Evolutionary conservation across 371 early-diverging fungal species (phyloP).

Genomic region (Zancudomyces culisetae): DNA sequence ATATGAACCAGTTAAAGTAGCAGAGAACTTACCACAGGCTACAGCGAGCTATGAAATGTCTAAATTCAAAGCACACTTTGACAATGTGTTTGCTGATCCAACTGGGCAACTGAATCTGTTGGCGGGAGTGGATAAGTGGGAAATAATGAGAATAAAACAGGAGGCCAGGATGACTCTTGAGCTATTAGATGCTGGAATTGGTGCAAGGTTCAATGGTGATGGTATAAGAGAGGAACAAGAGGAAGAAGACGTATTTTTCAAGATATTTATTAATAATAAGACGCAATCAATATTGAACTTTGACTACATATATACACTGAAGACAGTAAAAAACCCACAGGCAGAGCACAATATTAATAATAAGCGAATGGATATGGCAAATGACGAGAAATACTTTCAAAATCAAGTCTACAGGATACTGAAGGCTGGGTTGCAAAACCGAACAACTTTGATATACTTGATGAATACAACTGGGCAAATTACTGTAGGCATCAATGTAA

Average conservation of each 20-base stretch:
- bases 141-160: conserved; percentile 13
- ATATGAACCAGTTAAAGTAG: conserved; percentile 42
- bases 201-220: no score
- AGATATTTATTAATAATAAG: conserved; percentile 11
- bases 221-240: not conserved
- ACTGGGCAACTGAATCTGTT: conserved; percentile 58
- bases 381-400: not conserved
- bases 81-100: conserved; percentile 68
- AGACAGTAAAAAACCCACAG: not conserved
- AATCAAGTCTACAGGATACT: not conserved
- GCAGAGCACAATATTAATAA: not conserved
- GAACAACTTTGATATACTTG: not conserved
- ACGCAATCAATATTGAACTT: conserved; percentile 6
- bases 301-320: conserved; percentile 16
- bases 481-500: conserved; percentile 25
- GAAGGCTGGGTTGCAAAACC: not conserved
- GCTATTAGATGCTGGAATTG: conserved; percentile 8
- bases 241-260: conserved; percentile 7
- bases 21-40: not conserved
- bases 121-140: conserved; percentile 12
- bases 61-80: conserved; percentile 38
- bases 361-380: not conserved
- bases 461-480: not conserved
- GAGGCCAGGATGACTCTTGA: conserved; percentile 9
- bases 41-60: conserved; percentile 31